Percentiles rank a stretch among this genome's conserved stretches.
phyloP scores from a whole-genome alignment of 106 monocot genomes.

The Triglochin maritima region DNA sequence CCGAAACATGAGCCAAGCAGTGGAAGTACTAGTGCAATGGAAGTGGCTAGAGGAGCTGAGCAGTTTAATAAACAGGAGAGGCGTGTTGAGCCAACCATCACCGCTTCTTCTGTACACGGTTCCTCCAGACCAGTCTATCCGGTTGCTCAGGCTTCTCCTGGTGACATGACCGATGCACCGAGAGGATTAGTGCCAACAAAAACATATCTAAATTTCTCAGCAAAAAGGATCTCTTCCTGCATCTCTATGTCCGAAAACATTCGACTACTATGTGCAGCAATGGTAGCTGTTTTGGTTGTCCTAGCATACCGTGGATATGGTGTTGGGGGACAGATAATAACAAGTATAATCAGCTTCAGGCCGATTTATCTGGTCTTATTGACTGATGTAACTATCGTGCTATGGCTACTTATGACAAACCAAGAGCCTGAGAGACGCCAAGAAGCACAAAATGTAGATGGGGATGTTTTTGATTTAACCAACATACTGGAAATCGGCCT shows the following conservation, averaged over 20 bases:
- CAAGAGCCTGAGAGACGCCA: slow-evolving; percentile 4
- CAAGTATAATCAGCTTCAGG: slow-evolving; percentile 28
- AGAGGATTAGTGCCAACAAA: neutral
- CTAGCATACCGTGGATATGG: slow-evolving; percentile 13
- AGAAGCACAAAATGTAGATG: slow-evolving; percentile 7
- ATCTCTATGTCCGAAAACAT: slow-evolving; percentile 39
- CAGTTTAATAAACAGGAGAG: neutral
- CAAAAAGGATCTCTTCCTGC: slow-evolving; percentile 19
- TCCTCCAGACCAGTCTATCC: neutral
- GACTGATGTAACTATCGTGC: slow-evolving; percentile 38
- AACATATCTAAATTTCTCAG: slow-evolving; percentile 8
- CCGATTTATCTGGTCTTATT: slow-evolving; percentile 52
- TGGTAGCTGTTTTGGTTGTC: slow-evolving; percentile 28
- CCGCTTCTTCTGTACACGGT: neutral
- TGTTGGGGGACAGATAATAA: slow-evolving; percentile 5
- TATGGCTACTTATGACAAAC: slow-evolving; percentile 20
- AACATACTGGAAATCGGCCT: slow-evolving; percentile 28
- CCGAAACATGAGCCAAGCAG: neutral
- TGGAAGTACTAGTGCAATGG: neutral
- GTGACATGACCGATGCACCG: neutral
- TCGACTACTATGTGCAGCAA: slow-evolving; percentile 29
- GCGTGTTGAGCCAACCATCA: neutral
- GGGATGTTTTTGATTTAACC: slow-evolving; percentile 15
- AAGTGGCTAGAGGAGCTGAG: neutral
- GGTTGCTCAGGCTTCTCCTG: neutral